These are phyloP conservation scores for Tilletia horrida DNA, from an alignment of 1,284 basidiomycete species.

Conservation along the genomic window DNA sequence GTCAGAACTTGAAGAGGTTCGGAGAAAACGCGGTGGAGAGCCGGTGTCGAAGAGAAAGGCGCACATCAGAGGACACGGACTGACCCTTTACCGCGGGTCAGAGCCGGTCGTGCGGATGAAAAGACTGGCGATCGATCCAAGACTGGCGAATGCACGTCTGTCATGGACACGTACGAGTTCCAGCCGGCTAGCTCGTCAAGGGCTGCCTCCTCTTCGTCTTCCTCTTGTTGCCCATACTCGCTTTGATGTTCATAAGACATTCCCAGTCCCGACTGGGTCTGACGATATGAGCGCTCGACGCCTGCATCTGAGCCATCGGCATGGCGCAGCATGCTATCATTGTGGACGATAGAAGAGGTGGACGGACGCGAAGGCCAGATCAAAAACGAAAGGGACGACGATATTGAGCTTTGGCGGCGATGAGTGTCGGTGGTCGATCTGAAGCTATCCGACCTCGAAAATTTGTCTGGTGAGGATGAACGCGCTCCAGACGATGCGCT, in stretches of 20 bases:
- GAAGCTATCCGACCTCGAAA: neutral
- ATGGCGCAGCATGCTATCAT: neutral
- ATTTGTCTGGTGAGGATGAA: neutral
- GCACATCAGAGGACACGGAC: neutral
- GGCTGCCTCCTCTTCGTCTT: neutral
- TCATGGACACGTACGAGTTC: slow-evolving; percentile 18
- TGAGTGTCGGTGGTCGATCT: neutral
- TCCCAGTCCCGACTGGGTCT: no score
- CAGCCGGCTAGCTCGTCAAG: neutral
- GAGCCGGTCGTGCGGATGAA: neutral
- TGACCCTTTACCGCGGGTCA: neutral
- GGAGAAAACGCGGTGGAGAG: no score
- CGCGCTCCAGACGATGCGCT: neutral
- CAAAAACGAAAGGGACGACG: slow-evolving; percentile 9
- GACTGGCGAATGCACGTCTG: slow-evolving; percentile 1
- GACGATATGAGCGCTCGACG: no score
- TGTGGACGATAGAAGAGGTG: neutral
- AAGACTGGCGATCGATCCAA: slow-evolving; percentile 6
- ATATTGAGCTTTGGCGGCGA: neutral
- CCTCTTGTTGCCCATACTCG: neutral
- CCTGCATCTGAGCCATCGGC: neutral
- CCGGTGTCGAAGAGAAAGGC: no score
- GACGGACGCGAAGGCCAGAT: slow-evolving; percentile 5
- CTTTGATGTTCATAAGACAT: neutral
- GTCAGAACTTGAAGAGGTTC: no score